These are phyloP conservation scores for Hygrocybe coccinea DNA, from an alignment of 768 basidiomycete genomes.

Conservation along the genomic window DNA sequence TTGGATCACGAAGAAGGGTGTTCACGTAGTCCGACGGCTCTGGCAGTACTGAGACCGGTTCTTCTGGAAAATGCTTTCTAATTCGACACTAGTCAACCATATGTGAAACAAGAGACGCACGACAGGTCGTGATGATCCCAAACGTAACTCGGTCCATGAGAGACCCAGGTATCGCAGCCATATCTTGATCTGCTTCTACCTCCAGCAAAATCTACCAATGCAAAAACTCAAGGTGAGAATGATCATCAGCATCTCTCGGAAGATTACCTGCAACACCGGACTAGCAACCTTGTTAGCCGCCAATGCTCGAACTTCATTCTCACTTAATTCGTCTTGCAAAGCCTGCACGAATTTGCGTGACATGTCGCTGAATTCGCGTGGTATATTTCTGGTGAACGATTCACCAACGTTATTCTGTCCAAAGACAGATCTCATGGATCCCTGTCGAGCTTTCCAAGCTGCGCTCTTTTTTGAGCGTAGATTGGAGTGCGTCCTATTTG, in stretches of 20 bases:
- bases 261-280: conserved; percentile 61
- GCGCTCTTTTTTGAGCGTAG: conserved; percentile 83
- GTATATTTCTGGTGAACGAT: conserved; percentile 25
- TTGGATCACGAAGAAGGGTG: conserved; percentile 78
- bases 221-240: conserved; percentile 6
- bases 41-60: conserved; percentile 30
- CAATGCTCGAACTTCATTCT: conserved; percentile 72
- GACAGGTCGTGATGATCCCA: conserved; percentile 61
- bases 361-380: conserved; percentile 46
- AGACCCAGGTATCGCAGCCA: conserved; percentile 56
- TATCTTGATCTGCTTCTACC: conserved; percentile 66
- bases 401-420: conserved; percentile 36
- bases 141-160: conserved; percentile 78
- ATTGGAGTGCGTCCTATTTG: conserved; percentile 29
- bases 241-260: neutral
- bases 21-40: conserved; percentile 74
- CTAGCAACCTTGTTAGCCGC: conserved; percentile 75
- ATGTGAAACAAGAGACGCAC: conserved; percentile 39
- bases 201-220: conserved; percentile 67
- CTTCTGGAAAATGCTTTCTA: conserved; percentile 26
- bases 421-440: conserved; percentile 77
- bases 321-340: conserved; percentile 50
- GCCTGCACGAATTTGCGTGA: conserved; percentile 45
- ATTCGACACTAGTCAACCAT: neutral
- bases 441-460: conserved; percentile 77